Evolutionary conservation across 2,329 filamentous ascomycete genomes (phyloP), one percentile per base, ranked within the genome.

Genomic region (Neophaeococcomyces aloes): DNA sequence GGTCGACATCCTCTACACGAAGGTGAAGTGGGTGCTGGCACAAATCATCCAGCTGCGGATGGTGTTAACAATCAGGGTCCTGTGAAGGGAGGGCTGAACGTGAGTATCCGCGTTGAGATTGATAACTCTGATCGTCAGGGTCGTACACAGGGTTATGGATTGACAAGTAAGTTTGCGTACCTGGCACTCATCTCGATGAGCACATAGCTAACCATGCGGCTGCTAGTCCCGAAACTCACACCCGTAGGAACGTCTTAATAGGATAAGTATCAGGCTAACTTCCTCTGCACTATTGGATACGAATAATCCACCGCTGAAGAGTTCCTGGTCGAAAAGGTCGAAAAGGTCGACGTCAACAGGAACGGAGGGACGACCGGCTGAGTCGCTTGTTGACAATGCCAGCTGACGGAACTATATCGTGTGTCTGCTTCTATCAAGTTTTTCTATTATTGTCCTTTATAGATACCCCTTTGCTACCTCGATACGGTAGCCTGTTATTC

Each of bases 11-110:
- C 81, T 18, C 71, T 95, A 30, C 82, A 88, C 59, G 64, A 66
- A 3, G 88, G 89, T 36, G 89, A 95, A 60, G 64, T 78, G n/a
- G 68, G 74, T 36, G 85, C 85, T 0, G 89, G 89, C 2, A 87
- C 86, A 0, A 68, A 66, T 23, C 87, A 95, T 66, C 78, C 76
- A 46, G 84, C 87, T 10, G 83, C 86, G 2, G 63, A 66, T 52
- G 67, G 67, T 1, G 49, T 66, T 36, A 62, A 55, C 48, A 59
- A 49, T 43, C 51, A 55, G 6, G 64, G 64, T 15, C 53, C 56
- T 29, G 57, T 67, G 53, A 52, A 56, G 32, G 65, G 66, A 27
- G 66, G 66, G 2, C 51, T 71, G 46, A 66, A 70, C 48, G 61
- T 71, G 23, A 50, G 64, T 10, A 61, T 70, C 45, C 60, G 62